Base-by-base conservation (phyloP, 108 stramenopile species). In the Discostella pseudostelligera region DNA sequence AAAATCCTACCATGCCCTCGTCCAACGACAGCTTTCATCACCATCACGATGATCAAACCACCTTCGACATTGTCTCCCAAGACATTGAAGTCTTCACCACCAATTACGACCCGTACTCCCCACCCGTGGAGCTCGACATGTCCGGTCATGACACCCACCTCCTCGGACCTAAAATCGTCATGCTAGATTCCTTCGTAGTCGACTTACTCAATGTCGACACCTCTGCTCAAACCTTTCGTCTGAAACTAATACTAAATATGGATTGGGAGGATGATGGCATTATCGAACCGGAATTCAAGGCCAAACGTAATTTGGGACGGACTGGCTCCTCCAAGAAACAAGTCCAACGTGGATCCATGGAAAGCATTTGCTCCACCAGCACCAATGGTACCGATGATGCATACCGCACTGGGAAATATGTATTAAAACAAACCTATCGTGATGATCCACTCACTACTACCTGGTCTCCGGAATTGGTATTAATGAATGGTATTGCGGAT, bases 181-280 rank as follows among this genome's bases (percentile, higher is more conserved):
- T 74, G 24, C 46, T 74, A 36, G 73, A 74, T 37, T 42, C 65
- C 7, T 67, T 74, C 45, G 60, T 74, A 16, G 65, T 74, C 0
- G 73, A 74, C 39, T 56, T 74, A 28, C 60, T 74, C 2, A 46
- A 74, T 12, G 73, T 67, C 17, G 65, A 74, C 29, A 74, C 73
- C 0, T 45, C 58, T 7, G 73, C 73, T n/a, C 73, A 74, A 35
- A 74, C 65, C 0, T 74, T 74, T 28, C 36, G 37, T 43, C 42
- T 74, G 16, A 74, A 74, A 46, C 9, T 74, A 12, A 42, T 74
- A 37, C 19, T 74, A 25, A 74, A 58, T 22, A 54, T 59, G 49
- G 73, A 74, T 32, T 74, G 73, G 72, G 73, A 67, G n/a, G 73
- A 74, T 62, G 73, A 74, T 47, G 73, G 73, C 4, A 74, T 59